These are phyloP conservation scores for Panellus pusillus DNA, from an alignment of 768 basidiomycete genomes.

Conservation along the genomic window DNA sequence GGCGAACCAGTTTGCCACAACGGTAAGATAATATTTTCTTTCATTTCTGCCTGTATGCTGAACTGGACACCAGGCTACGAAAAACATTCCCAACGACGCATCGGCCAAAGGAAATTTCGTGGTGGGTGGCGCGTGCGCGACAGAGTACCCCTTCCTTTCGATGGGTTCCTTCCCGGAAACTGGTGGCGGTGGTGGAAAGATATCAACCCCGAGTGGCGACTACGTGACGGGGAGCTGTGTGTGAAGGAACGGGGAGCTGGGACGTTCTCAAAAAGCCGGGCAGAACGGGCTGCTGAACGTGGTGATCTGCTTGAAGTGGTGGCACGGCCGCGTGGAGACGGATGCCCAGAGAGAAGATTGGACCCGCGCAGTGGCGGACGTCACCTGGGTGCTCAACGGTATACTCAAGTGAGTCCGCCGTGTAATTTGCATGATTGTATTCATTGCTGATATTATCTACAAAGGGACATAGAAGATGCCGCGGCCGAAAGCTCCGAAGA, in stretches of 20 bases:
- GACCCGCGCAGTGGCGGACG: background rate
- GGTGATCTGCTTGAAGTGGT: constrained; percentile 3
- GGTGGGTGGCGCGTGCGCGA: no score
- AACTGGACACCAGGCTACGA: background rate
- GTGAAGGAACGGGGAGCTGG: no score
- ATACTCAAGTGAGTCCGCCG: no score
- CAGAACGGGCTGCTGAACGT: constrained; percentile 3
- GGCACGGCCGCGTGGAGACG: no score
- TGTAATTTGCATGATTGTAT: no score
- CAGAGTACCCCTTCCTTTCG: no score
- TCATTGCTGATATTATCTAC: no score
- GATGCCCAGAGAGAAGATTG: background rate
- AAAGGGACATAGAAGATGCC: no score
- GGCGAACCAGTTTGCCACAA: background rate
- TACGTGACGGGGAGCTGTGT: no score
- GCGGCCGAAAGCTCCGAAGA: no score
- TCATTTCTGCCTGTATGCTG: background rate
- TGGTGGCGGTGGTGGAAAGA: constrained; percentile 8
- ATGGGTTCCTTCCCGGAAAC: background rate
- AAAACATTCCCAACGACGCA: background rate
- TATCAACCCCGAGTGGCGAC: no score
- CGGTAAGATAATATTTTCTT: background rate
- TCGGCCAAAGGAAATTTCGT: background rate
- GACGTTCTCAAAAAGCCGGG: background rate
- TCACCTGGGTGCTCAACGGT: no score